Evolutionary conservation across 2,329 filamentous ascomycete species (phyloP).

Genomic region (Aspergillus tanneri): DNA sequence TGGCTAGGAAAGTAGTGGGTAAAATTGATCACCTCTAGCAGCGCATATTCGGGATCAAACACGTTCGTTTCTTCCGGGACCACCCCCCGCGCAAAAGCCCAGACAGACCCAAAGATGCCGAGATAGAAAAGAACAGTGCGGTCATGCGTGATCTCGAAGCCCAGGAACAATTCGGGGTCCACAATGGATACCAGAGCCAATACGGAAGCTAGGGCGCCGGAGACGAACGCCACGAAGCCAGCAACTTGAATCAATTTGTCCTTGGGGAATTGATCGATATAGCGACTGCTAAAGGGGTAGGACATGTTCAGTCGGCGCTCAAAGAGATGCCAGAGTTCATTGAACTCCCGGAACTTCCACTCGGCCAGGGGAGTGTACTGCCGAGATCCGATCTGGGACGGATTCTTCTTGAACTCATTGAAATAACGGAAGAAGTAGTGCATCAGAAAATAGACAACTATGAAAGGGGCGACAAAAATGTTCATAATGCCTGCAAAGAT

Average conservation of each 20-base stretch:
- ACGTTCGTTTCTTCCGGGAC: conserved; percentile 85
- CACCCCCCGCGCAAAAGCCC: conserved; percentile 77
- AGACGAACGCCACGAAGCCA: conserved; percentile 81
- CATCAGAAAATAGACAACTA: conserved; percentile 80
- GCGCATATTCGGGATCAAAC: conserved; percentile 86
- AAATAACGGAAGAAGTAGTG: conserved; percentile 95
- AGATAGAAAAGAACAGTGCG: conserved; percentile 90
- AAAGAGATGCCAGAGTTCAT: conserved; percentile 91
- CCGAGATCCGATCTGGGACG: conserved; percentile 78
- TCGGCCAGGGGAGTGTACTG: conserved; percentile 91
- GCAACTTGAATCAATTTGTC: conserved; percentile 85
- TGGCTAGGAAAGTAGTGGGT: conserved; percentile 88
- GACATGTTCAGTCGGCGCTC: conserved; percentile 89
- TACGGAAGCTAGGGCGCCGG: conserved; percentile 82
- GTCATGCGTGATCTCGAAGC: conserved; percentile 86
- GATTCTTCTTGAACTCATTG: conserved; percentile 95
- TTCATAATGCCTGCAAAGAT: conserved; percentile 82
- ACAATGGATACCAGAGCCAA: conserved; percentile 80
- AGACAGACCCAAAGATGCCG: conserved; percentile 76
- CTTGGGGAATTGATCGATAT: conserved; percentile 95
- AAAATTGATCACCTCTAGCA: conserved; percentile 85
- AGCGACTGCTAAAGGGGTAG: conserved; percentile 85
- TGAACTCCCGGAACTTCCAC: conserved; percentile 99
- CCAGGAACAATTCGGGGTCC: conserved; percentile 85
- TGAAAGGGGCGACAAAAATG: conserved; percentile 79